These are phyloP conservation scores for Cladosporium sp. DNA, from an alignment of 2,329 filamentous ascomycete species.

Conservation along the genomic window DNA sequence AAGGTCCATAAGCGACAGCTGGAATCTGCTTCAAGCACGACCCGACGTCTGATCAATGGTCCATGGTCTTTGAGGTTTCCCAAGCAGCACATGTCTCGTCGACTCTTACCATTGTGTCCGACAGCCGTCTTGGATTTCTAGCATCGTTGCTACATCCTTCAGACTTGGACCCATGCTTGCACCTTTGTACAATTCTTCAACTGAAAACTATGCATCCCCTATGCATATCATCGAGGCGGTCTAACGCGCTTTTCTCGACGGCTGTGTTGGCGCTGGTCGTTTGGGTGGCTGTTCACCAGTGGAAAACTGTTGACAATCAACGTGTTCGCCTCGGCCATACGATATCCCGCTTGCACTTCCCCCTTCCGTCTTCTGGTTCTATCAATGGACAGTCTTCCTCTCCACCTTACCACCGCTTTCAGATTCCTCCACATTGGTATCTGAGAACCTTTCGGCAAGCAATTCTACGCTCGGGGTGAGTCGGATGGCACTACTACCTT, in stretches of 20 bases:
- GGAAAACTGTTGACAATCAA: neutral
- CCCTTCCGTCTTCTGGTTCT: neutral
- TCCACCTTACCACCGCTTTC: neutral
- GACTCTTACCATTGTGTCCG: neutral
- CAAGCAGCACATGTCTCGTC: neutral
- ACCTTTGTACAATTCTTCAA: neutral
- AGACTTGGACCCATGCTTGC: neutral
- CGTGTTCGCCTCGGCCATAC: neutral
- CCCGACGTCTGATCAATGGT: neutral
- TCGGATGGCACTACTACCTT: neutral
- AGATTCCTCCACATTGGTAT: neutral
- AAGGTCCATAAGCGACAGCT: neutral
- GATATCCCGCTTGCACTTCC: neutral
- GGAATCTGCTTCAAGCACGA: neutral
- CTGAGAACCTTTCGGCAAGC: neutral
- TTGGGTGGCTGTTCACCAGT: neutral
- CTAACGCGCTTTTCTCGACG: neutral
- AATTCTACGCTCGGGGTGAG: neutral
- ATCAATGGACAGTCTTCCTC: neutral
- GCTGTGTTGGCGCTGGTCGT: neutral
- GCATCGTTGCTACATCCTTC: neutral
- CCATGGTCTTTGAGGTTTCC: neutral
- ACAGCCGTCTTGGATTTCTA: neutral
- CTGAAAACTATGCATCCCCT: neutral
- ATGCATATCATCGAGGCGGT: neutral